Evolutionary conservation across 495 filamentous ascomycete genomes (phyloP).

Genomic region (Xylaria intraflava): DNA sequence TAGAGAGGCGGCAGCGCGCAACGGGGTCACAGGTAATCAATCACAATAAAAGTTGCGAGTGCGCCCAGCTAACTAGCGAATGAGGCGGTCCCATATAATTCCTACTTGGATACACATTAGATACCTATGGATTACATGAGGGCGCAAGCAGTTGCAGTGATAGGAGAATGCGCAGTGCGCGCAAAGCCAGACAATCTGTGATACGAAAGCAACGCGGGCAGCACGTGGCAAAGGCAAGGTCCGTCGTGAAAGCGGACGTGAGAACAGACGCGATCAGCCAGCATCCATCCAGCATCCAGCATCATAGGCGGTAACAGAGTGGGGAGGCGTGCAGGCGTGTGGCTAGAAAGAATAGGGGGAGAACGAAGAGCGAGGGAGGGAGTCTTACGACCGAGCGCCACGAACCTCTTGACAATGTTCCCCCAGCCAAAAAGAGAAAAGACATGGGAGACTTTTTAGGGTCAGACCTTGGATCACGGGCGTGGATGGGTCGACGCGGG

Average conservation of each 20-base stretch:
- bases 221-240: background rate
- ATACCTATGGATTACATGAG: conserved; percentile 5
- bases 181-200: background rate
- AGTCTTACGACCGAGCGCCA: conserved; percentile 1
- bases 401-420: conserved; percentile 9
- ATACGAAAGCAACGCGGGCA: background rate
- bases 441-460: background rate
- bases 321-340: background rate
- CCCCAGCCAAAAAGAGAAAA: background rate
- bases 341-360: too few relatives aligned
- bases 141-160: background rate
- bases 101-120: conserved; percentile 11
- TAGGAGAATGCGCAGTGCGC: background rate
- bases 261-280: background rate
- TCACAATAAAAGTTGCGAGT: conserved; percentile 3
- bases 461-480: background rate
- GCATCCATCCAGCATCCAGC: too few relatives aligned
- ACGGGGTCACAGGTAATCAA: conserved; percentile 1
- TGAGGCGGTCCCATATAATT: background rate
- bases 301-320: background rate
- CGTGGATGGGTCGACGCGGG: background rate
- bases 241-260: background rate
- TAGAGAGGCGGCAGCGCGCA: background rate
- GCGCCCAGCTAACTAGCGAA: conserved; percentile 2
- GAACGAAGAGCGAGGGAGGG: background rate